Evolutionary conservation across 2,329 filamentous ascomycete species (phyloP).

Genomic region (Alternaria gaisen): DNA sequence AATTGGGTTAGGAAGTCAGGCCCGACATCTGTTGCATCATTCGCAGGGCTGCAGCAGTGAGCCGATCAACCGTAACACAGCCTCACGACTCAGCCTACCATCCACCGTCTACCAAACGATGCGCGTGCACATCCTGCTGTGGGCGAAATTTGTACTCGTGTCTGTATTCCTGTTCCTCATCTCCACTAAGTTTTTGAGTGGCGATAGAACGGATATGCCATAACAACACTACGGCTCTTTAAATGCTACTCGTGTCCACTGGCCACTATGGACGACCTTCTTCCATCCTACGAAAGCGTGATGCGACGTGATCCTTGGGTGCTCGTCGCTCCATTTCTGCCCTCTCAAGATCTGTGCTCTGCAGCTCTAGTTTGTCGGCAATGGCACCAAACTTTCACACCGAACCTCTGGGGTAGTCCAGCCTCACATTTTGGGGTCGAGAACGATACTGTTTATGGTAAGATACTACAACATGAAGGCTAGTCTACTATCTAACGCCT

Average conservation of each 20-base stretch:
- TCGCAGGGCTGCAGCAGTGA: background rate
- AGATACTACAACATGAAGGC: background rate
- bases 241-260: background rate
- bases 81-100: slow-evolving; percentile 13
- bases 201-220: background rate
- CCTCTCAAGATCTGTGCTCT: slow-evolving; percentile 64
- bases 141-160: background rate
- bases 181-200: background rate
- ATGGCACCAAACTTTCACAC: slow-evolving; percentile 68
- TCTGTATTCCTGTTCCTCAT: background rate
- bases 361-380: slow-evolving; percentile 63
- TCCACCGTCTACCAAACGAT: background rate
- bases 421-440: slow-evolving; percentile 69
- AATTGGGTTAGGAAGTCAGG: background rate
- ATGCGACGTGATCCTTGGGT: slow-evolving; percentile 64
- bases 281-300: slow-evolving; percentile 68
- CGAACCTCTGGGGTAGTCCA: slow-evolving; percentile 69
- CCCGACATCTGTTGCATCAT: slow-evolving; percentile 13
- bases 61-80: slow-evolving; percentile 8
- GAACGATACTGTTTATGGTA: slow-evolving; percentile 68
- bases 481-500: slow-evolving; percentile 15
- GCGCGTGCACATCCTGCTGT: background rate
- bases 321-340: slow-evolving; percentile 65
- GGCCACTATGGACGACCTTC: slow-evolving; percentile 62
- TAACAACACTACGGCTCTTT: background rate